Conservation (phyloP, 805 yeast species). For the Grigorovia yakushimaensis region DNA sequence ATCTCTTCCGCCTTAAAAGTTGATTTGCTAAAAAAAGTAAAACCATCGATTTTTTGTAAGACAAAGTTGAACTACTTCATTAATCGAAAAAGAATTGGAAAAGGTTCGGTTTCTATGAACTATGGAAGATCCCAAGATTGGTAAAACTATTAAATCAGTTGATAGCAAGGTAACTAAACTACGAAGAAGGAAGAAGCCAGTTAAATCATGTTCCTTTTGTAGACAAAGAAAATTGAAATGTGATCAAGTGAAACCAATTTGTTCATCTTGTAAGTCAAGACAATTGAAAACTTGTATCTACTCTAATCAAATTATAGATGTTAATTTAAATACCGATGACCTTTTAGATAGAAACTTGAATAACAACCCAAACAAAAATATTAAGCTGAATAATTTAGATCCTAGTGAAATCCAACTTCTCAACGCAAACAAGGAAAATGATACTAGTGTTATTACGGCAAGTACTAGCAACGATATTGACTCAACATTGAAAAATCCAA, state of each 20-base stretch:
- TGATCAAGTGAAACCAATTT: conserved; percentile 21
- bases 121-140: neutral
- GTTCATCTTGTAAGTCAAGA: conserved; percentile 20
- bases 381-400: neutral
- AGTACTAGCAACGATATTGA: neutral
- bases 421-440: neutral
- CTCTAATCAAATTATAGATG: neutral
- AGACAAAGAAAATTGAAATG: conserved; percentile 24
- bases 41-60: no score
- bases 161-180: neutral
- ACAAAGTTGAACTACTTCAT: no score
- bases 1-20: no score
- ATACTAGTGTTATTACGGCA: neutral
- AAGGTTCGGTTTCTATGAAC: neutral
- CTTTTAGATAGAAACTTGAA: no score
- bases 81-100: no score
- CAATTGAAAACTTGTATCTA: conserved; percentile 14
- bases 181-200: conserved; percentile 15
- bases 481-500: no score
- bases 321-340: neutral
- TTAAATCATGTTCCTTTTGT: conserved; percentile 24
- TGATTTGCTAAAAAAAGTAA: no score
- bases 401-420: neutral
- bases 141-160: neutral
- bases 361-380: no score